phyloP scores from a whole-genome alignment of 768 basidiomycete genomes.

The Pleurotus cornucopiae region DNA sequence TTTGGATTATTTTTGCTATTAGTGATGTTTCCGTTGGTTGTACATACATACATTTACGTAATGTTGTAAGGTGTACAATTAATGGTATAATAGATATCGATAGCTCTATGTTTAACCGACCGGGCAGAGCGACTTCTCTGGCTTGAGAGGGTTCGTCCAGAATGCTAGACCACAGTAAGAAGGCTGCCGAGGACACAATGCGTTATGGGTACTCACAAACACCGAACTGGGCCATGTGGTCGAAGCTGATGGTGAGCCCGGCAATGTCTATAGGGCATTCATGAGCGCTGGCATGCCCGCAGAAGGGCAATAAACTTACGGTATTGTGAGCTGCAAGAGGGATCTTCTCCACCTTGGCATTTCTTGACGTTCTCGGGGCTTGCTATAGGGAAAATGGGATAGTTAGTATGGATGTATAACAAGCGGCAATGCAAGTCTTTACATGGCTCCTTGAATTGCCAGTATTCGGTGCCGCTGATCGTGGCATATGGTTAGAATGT shows the following conservation, averaged over 20 bases:
- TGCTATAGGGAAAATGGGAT: neutral
- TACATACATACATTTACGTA: too few relatives aligned
- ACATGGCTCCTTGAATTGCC: constrained; percentile 6
- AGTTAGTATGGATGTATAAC: neutral
- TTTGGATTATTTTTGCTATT: too few relatives aligned
- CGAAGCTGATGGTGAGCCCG: constrained; percentile 5
- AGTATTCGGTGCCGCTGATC: neutral
- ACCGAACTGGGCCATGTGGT: constrained; percentile 7
- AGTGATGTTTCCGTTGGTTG: too few relatives aligned
- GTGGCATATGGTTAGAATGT: too few relatives aligned
- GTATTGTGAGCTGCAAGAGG: neutral
- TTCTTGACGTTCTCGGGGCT: neutral
- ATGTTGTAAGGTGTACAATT: neutral
- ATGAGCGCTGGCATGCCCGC: neutral
- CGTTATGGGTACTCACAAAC: neutral
- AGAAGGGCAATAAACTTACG: neutral
- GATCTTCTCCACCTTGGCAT: constrained; percentile 1
- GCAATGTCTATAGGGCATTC: neutral
- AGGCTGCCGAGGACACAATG: too few relatives aligned
- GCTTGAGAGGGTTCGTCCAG: constrained; percentile 4
- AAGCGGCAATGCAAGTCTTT: neutral
- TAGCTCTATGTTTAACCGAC: neutral
- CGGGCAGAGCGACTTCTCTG: constrained; percentile 1
- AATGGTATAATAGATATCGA: neutral
- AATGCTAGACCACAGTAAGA: neutral